Evolutionary conservation across 148 eudicot genomes (phyloP).

Genomic region (Persicaria maculosa): DNA sequence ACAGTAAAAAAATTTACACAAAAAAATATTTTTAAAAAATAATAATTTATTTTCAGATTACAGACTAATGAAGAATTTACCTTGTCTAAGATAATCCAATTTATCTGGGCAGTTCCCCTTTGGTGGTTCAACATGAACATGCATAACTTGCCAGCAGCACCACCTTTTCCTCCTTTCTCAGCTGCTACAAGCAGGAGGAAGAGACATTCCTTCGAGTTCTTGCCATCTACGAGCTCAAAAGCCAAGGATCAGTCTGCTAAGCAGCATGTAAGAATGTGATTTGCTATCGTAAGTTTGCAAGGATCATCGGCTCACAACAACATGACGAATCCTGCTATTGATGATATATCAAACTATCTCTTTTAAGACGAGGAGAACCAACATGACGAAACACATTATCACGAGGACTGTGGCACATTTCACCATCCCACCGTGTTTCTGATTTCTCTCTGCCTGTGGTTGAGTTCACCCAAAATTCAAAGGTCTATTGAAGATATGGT

Average conservation of each 20-base stretch:
- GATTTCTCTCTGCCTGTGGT: conserved; percentile 81
- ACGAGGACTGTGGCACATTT: conserved; percentile 75
- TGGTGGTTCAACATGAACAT: neutral
- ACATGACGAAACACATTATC: conserved; percentile 87
- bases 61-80: neutral
- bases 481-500: neutral
- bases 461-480: neutral
- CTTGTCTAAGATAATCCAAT: neutral
- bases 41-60: neutral
- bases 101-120: neutral
- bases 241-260: neutral
- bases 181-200: neutral
- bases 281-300: neutral
- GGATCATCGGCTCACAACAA: neutral
- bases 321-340: neutral
- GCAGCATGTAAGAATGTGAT: neutral
- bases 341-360: conserved; percentile 38
- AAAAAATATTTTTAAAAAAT: neutral
- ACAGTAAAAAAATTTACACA: neutral
- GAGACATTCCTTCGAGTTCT: neutral
- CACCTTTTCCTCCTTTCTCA: neutral
- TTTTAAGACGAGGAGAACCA: conserved; percentile 73
- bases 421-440: conserved; percentile 77
- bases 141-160: neutral
- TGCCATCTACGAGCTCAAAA: neutral